A percentile compares a stretch with the other conserved stretches of the same genome.
Conservation (phyloP, 352 stramenopile species). For the Globisporangium parvum region DNA sequence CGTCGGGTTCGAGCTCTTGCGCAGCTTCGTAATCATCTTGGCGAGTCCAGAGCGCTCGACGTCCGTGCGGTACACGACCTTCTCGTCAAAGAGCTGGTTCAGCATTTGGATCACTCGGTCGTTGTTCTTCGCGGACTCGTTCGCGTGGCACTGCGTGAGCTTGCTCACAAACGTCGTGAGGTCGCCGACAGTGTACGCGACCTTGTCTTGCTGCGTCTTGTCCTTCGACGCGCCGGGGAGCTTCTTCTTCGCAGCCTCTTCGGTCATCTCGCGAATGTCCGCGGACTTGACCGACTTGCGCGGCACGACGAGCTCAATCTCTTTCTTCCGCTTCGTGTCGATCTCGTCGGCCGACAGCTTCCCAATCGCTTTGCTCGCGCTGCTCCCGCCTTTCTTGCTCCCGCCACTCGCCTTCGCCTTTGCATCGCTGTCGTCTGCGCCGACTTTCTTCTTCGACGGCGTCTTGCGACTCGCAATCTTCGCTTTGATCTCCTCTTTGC, state of each 20-base stretch:
- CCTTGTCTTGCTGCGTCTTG: constrained; percentile 60
- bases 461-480: constrained; percentile 67
- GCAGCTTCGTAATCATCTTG: constrained; percentile 54
- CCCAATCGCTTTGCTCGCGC: constrained; percentile 18
- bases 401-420: constrained; percentile 17
- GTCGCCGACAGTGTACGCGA: constrained; percentile 60
- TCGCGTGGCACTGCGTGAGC: constrained; percentile 47
- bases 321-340: constrained; percentile 73
- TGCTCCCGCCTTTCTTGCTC: constrained; percentile 34
- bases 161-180: constrained; percentile 48
- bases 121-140: constrained; percentile 75
- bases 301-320: constrained; percentile 72
- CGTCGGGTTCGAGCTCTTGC: constrained; percentile 65
- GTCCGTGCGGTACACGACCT: constrained; percentile 60
- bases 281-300: constrained; percentile 73
- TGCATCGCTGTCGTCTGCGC: constrained; percentile 15
- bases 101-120: constrained; percentile 74
- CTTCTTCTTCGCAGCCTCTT: constrained; percentile 63
- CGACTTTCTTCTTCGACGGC: constrained; percentile 53
- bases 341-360: constrained; percentile 38
- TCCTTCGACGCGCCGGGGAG: constrained; percentile 18
- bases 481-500: constrained; percentile 75
- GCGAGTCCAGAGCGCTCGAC: constrained; percentile 63
- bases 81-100: constrained; percentile 61
- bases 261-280: constrained; percentile 68